Evolutionary conservation across 2,329 filamentous ascomycete genomes (phyloP), one percentile per base, ranked within the genome.

Genomic region (Aspergillus alliaceus): DNA sequence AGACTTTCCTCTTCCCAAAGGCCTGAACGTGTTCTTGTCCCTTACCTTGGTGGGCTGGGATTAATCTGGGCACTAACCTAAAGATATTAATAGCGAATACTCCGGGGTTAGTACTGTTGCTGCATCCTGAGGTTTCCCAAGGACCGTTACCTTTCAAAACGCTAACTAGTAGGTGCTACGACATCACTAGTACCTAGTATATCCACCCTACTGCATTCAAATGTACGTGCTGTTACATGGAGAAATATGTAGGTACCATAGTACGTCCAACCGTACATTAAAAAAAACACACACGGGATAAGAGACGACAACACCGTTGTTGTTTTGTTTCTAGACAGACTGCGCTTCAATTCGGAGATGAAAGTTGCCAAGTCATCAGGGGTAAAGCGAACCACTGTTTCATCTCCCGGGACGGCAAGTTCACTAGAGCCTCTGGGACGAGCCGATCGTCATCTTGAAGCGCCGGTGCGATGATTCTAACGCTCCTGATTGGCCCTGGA

Each of bases 361-460:
- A 40, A 12, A 25, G 37, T 22, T 34, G 50, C 49, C 50, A 53
- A 49, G 51, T 53, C 50, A 57, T 57, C 50, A 57, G 55, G 55
- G 55, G 55, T 29, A 53, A 27, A 35, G 40, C 49, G 42, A 53
- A 50, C 55, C 55, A 57, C 42, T 57, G 55, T 57, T 57, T 57
- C 55, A 57, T 57, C 55, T 42, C 39, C 18, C 40, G 39, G 47
- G 47, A 51, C 53, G 29, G 46, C 34, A 50, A 37, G 37, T 47
- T 44, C 34, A 42, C 54, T 56, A 51, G 42, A 56, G 54, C 49
- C 39, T 52, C 54, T 47, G 39, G 54, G 46, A 46, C 37, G 29
- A 53, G 49, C 20, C 55, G 55, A 57, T 57, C 55, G 40, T 57
- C 55, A 57, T 57, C 25, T 35, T 24, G 53, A 49, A 50, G 34